Conservation (phyloP, 805 yeast genomes). For the Yarrowia sp. region DNA sequence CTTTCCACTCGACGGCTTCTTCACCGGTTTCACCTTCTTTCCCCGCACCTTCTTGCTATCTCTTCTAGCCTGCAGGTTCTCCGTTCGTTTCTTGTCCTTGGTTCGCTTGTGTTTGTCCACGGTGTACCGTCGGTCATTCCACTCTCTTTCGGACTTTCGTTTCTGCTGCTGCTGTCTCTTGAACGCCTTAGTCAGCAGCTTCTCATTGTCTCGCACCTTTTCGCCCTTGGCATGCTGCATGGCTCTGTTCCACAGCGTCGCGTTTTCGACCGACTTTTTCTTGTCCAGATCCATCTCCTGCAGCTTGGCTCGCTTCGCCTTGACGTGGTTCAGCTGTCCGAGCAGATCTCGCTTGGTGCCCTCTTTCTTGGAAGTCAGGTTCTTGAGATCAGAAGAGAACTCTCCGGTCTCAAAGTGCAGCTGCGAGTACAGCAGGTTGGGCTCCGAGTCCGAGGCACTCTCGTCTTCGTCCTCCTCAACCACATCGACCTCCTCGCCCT, state of each 20-base stretch:
- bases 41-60: constrained; percentile 84
- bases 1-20: constrained; percentile 56
- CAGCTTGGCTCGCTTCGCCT: constrained; percentile 72
- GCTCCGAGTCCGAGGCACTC: constrained; percentile 41
- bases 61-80: constrained; percentile 81
- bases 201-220: constrained; percentile 89
- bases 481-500: constrained; percentile 49
- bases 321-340: constrained; percentile 79
- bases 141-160: constrained; percentile 84
- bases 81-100: constrained; percentile 87
- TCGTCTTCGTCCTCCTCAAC: constrained; percentile 49
- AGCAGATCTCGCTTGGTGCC: constrained; percentile 84
- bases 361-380: constrained; percentile 60
- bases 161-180: constrained; percentile 84
- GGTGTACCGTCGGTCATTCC: constrained; percentile 86
- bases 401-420: constrained; percentile 74
- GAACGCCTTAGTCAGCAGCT: constrained; percentile 80
- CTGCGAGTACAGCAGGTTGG: constrained; percentile 42
- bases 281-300: constrained; percentile 68
- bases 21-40: constrained; percentile 67
- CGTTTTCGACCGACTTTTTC: constrained; percentile 63
- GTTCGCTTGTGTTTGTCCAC: constrained; percentile 78
- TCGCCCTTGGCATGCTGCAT: constrained; percentile 86
- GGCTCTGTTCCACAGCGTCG: constrained; percentile 84
- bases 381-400: constrained; percentile 72